Conservation (phyloP, 1,284 basidiomycete genomes). For the Inonotus obliquus region DNA sequence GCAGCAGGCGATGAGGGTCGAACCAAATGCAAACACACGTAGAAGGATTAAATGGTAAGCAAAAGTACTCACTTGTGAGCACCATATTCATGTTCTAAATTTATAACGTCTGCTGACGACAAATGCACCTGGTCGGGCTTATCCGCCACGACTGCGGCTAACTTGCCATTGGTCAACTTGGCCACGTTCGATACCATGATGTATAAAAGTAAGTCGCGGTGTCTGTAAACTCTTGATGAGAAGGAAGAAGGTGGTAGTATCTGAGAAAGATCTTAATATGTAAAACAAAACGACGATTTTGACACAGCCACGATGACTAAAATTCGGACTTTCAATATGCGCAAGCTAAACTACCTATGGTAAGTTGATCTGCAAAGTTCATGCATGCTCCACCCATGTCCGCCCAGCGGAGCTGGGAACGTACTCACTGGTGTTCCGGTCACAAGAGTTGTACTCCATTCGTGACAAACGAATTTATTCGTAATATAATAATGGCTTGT, state of each 20-base stretch:
- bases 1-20: background rate
- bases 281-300: too few species aligned
- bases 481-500: too few species aligned
- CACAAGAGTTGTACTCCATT: too few species aligned
- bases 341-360: too few species aligned
- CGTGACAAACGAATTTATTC: too few species aligned
- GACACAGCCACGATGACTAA: too few species aligned
- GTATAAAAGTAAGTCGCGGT: background rate
- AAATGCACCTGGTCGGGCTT: conserved; percentile 25
- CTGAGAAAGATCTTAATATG: background rate
- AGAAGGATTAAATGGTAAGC: background rate
- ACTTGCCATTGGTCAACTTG: conserved; percentile 6
- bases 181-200: conserved; percentile 4
- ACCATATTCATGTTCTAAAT: conserved; percentile 77
- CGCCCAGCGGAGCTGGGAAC: too few species aligned
- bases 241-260: background rate
- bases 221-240: background rate
- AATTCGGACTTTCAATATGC: too few species aligned
- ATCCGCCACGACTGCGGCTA: background rate
- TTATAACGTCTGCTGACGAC: conserved; percentile 67
- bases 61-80: conserved; percentile 77
- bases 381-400: too few species aligned
- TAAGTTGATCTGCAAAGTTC: too few species aligned
- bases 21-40: background rate
- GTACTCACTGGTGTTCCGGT: too few species aligned